A percentile compares a stretch with the other conserved stretches of the same genome.
Evolutionary conservation across 345 rosid genomes (phyloP).

Genomic region (Dipteronia dyeriana): DNA sequence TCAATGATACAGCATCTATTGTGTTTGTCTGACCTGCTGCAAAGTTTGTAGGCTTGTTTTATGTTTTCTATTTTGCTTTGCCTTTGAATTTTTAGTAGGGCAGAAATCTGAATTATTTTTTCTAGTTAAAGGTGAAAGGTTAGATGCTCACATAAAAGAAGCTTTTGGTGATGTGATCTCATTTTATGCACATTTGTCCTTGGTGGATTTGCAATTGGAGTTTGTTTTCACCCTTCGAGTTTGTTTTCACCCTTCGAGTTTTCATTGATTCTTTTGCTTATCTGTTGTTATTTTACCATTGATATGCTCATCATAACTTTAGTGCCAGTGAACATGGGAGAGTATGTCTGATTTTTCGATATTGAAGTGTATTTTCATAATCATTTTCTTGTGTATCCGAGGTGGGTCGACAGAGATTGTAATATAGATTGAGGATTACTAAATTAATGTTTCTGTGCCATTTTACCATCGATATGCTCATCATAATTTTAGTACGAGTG

Average conservation of each 20-base stretch:
- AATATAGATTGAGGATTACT: not conserved
- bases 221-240: not conserved
- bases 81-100: not conserved
- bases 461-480: not conserved
- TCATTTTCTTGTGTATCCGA: not conserved
- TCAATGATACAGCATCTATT: not conserved
- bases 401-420: slow-evolving; percentile 12
- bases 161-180: not conserved
- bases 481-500: not conserved
- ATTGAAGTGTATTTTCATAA: not conserved
- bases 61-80: not conserved
- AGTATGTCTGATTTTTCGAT: not conserved
- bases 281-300: not conserved
- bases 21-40: not conserved
- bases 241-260: not conserved
- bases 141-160: not conserved
- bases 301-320: not conserved
- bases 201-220: not conserved
- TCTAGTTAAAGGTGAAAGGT: not conserved
- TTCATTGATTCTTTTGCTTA: slow-evolving; percentile 9
- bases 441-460: slow-evolving; percentile 22
- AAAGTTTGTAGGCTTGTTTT: not conserved
- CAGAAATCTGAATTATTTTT: not conserved
- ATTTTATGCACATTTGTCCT: not conserved
- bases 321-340: not conserved